Conservation (phyloP, 2,329 filamentous ascomycete species). For the Arachnomyces sp. region DNA sequence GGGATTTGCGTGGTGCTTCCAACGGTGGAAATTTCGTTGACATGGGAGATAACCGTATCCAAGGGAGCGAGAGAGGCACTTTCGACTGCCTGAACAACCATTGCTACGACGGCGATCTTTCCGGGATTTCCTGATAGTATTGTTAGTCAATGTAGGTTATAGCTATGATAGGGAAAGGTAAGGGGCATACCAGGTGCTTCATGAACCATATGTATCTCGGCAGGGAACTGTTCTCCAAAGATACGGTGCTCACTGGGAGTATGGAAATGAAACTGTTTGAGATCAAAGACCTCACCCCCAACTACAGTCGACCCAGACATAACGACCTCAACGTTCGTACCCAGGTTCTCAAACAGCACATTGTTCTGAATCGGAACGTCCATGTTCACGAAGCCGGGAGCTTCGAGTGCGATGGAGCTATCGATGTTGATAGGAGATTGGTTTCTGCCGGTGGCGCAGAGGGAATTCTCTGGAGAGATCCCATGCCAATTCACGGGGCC, state of each 20-base stretch:
- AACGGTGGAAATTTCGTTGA: constrained; percentile 31
- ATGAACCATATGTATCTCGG: constrained; percentile 56
- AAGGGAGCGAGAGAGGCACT: constrained; percentile 34
- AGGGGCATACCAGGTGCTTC: constrained; percentile 33
- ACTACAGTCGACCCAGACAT: constrained; percentile 43
- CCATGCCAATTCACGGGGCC: constrained; percentile 49
- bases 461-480: constrained; percentile 36
- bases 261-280: constrained; percentile 54
- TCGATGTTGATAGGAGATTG: constrained; percentile 52
- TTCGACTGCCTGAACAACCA: constrained; percentile 36
- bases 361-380: constrained; percentile 15
- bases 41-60: constrained; percentile 40
- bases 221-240: constrained; percentile 38
- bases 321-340: constrained; percentile 42
- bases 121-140: constrained; percentile 16
- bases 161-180: too few relatives aligned
- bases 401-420: constrained; percentile 13
- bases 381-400: constrained; percentile 14
- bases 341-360: constrained; percentile 38
- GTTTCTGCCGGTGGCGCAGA: constrained; percentile 41
- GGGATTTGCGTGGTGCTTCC: constrained; percentile 32
- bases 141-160: background rate
- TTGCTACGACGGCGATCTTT: constrained; percentile 32
- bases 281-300: constrained; percentile 31
- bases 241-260: constrained; percentile 52